These are phyloP conservation scores for Penicillium sp. DNA, from an alignment of 2,329 filamentous ascomycete species.

Conservation along the genomic window DNA sequence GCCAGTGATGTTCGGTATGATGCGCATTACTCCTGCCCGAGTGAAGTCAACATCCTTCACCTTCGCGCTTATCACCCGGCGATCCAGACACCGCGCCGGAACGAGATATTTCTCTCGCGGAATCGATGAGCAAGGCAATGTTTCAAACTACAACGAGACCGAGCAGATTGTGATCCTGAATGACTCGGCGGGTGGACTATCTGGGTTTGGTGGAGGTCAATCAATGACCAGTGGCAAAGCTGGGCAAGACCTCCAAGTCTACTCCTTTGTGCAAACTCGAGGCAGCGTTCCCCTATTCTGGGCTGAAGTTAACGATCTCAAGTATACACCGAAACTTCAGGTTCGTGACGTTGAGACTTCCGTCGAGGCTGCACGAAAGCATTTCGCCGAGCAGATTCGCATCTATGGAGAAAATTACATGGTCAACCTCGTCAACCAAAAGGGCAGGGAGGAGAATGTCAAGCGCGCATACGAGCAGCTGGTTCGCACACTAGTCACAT, in stretches of 20 bases:
- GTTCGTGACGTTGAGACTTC: conserved; percentile 81
- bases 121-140: conserved; percentile 87
- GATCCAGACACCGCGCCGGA: conserved; percentile 82
- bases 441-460: conserved; percentile 81
- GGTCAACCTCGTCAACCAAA: conserved; percentile 96
- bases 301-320: conserved; percentile 90
- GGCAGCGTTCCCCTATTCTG: conserved; percentile 95
- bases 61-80: conserved; percentile 80
- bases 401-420: conserved; percentile 96
- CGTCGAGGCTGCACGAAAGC: conserved; percentile 71
- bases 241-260: conserved; percentile 76
- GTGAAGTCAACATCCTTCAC: conserved; percentile 84
- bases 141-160: conserved; percentile 99
- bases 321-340: conserved; percentile 87
- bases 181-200: conserved; percentile 69
- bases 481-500: conserved; percentile 70
- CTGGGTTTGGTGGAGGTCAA: conserved; percentile 74
- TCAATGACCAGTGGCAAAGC: conserved; percentile 73
- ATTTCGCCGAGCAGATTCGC: conserved; percentile 90
- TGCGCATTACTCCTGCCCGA: conserved; percentile 81
- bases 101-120: conserved; percentile 95
- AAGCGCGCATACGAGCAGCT: conserved; percentile 94
- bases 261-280: conserved; percentile 94
- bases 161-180: conserved; percentile 91
- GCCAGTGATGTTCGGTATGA: conserved; percentile 93